phyloP scores from a whole-genome alignment of 805 yeast genomes.

The Yarrowia deformans region DNA sequence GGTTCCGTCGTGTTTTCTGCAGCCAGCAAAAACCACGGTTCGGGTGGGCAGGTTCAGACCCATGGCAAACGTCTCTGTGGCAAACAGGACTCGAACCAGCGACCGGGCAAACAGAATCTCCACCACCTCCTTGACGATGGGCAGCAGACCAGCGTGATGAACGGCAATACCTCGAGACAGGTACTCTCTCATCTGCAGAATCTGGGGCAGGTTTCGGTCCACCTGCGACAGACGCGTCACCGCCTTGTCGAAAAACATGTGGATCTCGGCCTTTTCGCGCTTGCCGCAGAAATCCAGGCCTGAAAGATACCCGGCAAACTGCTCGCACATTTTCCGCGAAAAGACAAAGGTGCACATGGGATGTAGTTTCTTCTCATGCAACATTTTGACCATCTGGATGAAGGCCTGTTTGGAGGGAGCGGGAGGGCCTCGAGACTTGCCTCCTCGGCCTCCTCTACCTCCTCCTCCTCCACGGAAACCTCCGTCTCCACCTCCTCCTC shows the following conservation, averaged over 20 bases:
- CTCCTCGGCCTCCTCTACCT: slow-evolving; percentile 53
- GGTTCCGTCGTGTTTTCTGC: slow-evolving; percentile 90
- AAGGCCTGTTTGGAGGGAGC: slow-evolving; percentile 67
- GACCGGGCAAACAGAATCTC: slow-evolving; percentile 90
- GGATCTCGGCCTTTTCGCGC: slow-evolving; percentile 88
- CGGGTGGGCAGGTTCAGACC: slow-evolving; percentile 96
- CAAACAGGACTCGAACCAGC: slow-evolving; percentile 87
- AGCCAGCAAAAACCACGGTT: slow-evolving; percentile 88
- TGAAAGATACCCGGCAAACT: slow-evolving; percentile 79
- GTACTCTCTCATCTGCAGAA: slow-evolving; percentile 79
- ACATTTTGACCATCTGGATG: slow-evolving; percentile 71
- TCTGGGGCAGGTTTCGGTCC: slow-evolving; percentile 93
- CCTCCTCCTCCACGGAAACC: slow-evolving; percentile 50
- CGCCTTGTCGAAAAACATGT: slow-evolving; percentile 90
- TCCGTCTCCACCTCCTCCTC: slow-evolving; percentile 48
- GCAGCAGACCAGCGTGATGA: slow-evolving; percentile 92
- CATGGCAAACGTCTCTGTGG: slow-evolving; percentile 99
- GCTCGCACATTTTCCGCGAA: slow-evolving; percentile 92
- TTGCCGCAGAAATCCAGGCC: slow-evolving; percentile 81
- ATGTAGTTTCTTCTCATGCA: slow-evolving; percentile 71
- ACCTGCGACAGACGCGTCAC: slow-evolving; percentile 86
- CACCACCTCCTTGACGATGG: slow-evolving; percentile 90
- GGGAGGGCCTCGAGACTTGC: slow-evolving; percentile 30
- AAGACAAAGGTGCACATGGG: slow-evolving; percentile 96
- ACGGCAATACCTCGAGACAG: slow-evolving; percentile 92